These are phyloP conservation scores for Kazachstania sp. DNA, from an alignment of 1,139 yeast species.

Conservation along the genomic window DNA sequence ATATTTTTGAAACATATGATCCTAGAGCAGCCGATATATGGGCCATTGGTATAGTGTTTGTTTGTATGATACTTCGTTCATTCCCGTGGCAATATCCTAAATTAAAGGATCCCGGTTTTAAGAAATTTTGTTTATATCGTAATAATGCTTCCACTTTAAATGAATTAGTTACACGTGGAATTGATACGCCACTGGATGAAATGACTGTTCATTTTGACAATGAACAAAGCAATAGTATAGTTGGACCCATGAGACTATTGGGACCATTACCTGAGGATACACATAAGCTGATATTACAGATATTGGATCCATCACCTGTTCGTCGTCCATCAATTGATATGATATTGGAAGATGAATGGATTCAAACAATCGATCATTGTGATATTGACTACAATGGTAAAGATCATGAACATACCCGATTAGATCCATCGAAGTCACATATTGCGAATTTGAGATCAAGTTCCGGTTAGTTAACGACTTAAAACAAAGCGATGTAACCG, in stretches of 20 bases:
- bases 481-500: not conserved
- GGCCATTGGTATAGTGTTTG: slow-evolving; percentile 87
- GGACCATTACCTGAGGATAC: slow-evolving; percentile 55
- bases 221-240: slow-evolving; percentile 14
- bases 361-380: slow-evolving; percentile 50
- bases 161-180: slow-evolving; percentile 17
- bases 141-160: slow-evolving; percentile 19
- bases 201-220: not conserved
- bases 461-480: not conserved
- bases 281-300: slow-evolving; percentile 47
- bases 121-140: slow-evolving; percentile 32
- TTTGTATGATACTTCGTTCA: slow-evolving; percentile 84
- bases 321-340: slow-evolving; percentile 70
- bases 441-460: slow-evolving; percentile 2
- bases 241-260: slow-evolving; percentile 53
- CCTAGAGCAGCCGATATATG: slow-evolving; percentile 90
- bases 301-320: slow-evolving; percentile 69
- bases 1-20: slow-evolving; percentile 59
- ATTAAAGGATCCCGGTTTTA: slow-evolving; percentile 70
- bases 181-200: slow-evolving; percentile 20
- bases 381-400: not conserved
- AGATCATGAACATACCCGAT: slow-evolving; percentile 4
- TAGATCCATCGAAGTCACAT: slow-evolving; percentile 2
- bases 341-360: slow-evolving; percentile 64
- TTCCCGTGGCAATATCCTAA: slow-evolving; percentile 95